A percentile compares a stretch with the other conserved stretches of the same genome.
phyloP scores from a whole-genome alignment of 2,329 filamentous ascomycete genomes.

The Colletotrichum gloeosporioides region DNA sequence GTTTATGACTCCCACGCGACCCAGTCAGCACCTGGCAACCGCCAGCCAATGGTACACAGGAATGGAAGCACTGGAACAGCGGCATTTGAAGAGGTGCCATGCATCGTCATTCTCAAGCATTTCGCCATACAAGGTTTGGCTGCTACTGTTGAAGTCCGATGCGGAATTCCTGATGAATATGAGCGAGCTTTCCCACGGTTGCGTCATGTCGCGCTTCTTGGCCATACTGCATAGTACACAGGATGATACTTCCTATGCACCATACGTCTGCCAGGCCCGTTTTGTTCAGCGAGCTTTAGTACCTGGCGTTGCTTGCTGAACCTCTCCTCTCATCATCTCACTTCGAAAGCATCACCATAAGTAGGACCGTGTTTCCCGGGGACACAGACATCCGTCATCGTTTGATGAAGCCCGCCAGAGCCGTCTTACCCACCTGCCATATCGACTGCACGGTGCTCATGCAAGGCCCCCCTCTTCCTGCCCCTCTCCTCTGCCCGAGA shows the following conservation, averaged over 20 bases:
- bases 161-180: neutral
- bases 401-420: neutral
- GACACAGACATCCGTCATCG: constrained; percentile 10
- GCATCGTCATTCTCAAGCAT: neutral
- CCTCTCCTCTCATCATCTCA: neutral
- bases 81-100: neutral
- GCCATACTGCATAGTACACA: neutral
- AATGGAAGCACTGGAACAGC: neutral
- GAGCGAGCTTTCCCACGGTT: neutral
- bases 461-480: constrained; percentile 8
- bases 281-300: neutral
- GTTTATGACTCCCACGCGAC: neutral
- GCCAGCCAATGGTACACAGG: neutral
- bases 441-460: constrained; percentile 10
- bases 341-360: neutral
- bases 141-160: neutral
- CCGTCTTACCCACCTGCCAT: constrained; percentile 5
- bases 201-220: neutral
- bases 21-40: constrained; percentile 6
- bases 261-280: neutral
- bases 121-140: neutral
- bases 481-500: neutral
- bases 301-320: neutral
- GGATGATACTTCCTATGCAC: neutral
- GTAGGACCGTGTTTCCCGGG: neutral